Evolutionary conservation across 345 rosid species (phyloP), one percentile per base, ranked within the genome.

Genomic region (Eucalyptus marginata): DNA sequence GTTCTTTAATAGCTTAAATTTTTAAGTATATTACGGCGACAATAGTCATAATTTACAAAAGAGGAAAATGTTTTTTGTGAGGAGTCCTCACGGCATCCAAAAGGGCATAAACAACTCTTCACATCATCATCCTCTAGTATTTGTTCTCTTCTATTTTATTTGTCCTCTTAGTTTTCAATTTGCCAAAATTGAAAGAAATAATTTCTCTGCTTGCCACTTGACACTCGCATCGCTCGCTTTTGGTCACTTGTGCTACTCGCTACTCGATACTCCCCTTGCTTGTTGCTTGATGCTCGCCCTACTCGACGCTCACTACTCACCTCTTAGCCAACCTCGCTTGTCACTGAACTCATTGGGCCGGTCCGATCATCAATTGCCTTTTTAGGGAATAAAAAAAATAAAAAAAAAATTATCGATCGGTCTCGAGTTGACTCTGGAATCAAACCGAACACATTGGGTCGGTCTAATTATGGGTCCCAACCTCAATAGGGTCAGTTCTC

Each of bases 231-330:
- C 2, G 0, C 56, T 52, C 24, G 4, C 24, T 52, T 52, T 52
- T 0, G 4, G 10, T 52, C 22, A 52, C 9, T 52, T 2, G 10
- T 52, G 24, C 0, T 4, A 0, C 8, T 52, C 2, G 1, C 2
- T 1, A 2, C 56, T 52, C 10, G 0, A 52, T 7, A 1, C 24
- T 52, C 1, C 2, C 56, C 20, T 0, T 18, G 1, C 24, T 52
- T 52, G 24, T 52, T 52, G 24, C 24, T 52, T 17, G 56, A 52
- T 0, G 2, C 24, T 52, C 2, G 1, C 10, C 4, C 4, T 2
- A 0, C 56, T 52, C 1, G 24, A 52, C 1, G 0, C 56, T 52
- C 24, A 18, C 10, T 0, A 0, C 24, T 52, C 1, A 0, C 4
- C 56, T 52, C 24, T 52, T 52, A 52, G 10, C 10, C 4, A 0